Percentiles rank a stretch among this genome's conserved stretches.
These are phyloP conservation scores for Litsea cubeba DNA, from an alignment of 164 flowering plant genomes.

Conservation along the genomic window DNA sequence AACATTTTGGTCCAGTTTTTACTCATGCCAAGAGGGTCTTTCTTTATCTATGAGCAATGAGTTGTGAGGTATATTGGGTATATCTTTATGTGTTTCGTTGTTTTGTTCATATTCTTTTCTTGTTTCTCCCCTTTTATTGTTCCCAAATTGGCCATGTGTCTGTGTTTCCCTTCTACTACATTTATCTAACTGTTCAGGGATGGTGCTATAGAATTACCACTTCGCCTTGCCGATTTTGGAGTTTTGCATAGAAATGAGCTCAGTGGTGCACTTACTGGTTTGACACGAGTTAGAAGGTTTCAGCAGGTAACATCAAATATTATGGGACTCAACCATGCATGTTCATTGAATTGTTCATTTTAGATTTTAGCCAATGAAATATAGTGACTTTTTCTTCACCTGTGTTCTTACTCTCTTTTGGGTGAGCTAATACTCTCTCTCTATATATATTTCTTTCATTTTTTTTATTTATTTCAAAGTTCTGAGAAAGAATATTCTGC, in stretches of 20 bases:
- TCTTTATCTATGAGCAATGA: too few species aligned
- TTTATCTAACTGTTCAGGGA: background rate
- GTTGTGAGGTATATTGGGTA: too few species aligned
- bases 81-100: too few species aligned
- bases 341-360: too few species aligned
- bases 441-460: too few species aligned
- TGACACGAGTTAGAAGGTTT: slow-evolving; percentile 97
- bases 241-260: slow-evolving; percentile 98
- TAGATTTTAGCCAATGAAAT: too few species aligned
- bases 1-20: too few species aligned
- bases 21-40: too few species aligned
- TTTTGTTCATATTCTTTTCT: too few species aligned
- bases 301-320: slow-evolving; percentile 58
- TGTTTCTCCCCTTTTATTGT: too few species aligned
- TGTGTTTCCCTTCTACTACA: background rate
- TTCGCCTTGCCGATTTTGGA: slow-evolving; percentile 97
- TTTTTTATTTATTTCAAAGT: background rate
- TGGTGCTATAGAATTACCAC: slow-evolving; percentile 72
- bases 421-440: background rate
- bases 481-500: slow-evolving; percentile 1
- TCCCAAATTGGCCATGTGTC: too few species aligned
- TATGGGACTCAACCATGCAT: too few species aligned
- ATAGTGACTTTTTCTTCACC: background rate
- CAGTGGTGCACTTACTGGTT: slow-evolving; percentile 96
- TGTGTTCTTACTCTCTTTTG: background rate